Conservation (phyloP, 2,329 filamentous ascomycete species). For the Ophiocordyceps sinensis region DNA sequence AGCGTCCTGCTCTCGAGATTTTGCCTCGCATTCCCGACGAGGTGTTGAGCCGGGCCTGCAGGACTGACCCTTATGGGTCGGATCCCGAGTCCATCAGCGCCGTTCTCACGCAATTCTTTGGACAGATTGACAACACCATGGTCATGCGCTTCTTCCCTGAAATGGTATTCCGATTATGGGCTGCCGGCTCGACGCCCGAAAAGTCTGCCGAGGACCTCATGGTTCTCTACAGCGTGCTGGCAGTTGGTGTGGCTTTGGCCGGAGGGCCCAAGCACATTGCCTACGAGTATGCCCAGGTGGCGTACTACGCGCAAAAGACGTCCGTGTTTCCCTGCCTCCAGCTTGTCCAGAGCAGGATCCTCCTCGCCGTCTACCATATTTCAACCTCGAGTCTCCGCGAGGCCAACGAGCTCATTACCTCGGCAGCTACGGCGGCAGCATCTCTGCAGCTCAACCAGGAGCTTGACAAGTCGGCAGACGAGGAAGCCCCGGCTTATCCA, state of each 20-base stretch:
- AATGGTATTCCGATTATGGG: constrained; percentile 23
- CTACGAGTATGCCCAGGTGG: constrained; percentile 32
- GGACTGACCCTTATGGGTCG: constrained; percentile 31
- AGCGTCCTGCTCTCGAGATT: constrained; percentile 22
- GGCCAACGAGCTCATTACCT: constrained; percentile 49
- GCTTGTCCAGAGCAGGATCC: constrained; percentile 51
- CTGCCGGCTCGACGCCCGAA: constrained; percentile 17
- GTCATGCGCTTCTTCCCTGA: constrained; percentile 27
- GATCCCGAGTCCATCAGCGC: constrained; percentile 24
- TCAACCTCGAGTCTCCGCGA: constrained; percentile 43
- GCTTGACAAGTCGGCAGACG: constrained; percentile 29
- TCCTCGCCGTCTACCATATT: constrained; percentile 52
- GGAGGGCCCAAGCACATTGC: constrained; percentile 21
- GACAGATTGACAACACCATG: constrained; percentile 25
- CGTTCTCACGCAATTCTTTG: constrained; percentile 26
- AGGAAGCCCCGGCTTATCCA: constrained; percentile 25
- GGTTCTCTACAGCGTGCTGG: constrained; percentile 29
- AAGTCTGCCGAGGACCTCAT: constrained; percentile 29
- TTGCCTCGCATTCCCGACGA: constrained; percentile 32
- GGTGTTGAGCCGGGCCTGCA: constrained; percentile 32
- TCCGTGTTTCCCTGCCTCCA: constrained; percentile 29
- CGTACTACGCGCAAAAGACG: constrained; percentile 35
- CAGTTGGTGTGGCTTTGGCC: constrained; percentile 23
- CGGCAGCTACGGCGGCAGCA: constrained; percentile 44
- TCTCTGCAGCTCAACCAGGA: constrained; percentile 52